Percentiles rank a stretch among this genome's conserved stretches.
phyloP scores from a whole-genome alignment of 2,329 filamentous ascomycete species.

The Coleophoma eucalyptorum region DNA sequence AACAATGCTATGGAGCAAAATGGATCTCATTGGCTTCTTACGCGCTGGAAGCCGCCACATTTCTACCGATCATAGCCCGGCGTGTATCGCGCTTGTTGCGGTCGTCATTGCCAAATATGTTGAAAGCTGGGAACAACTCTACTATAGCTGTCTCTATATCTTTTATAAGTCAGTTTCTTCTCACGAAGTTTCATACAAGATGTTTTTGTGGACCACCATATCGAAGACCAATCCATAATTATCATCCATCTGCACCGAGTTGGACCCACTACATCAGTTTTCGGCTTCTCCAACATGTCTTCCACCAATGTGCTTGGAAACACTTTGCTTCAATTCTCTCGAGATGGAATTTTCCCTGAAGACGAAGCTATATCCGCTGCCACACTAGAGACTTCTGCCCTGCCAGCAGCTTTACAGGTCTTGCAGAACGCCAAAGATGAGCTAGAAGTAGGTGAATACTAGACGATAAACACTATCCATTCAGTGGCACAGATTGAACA shows the following conservation, averaged over 20 bases:
- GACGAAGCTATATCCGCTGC: conserved; percentile 34
- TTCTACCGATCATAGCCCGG: too few species aligned
- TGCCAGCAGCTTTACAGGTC: conserved; percentile 37
- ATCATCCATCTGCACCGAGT: too few species aligned
- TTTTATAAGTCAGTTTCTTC: too few species aligned
- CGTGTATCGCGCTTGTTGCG: background rate
- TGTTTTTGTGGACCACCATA: too few species aligned
- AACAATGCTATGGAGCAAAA: background rate
- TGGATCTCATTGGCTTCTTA: background rate
- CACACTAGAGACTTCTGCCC: conserved; percentile 20
- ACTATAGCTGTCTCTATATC: too few species aligned
- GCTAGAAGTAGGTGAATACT: conserved; percentile 36
- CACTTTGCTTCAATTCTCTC: conserved; percentile 61
- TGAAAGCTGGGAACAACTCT: background rate
- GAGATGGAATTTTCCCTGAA: conserved; percentile 42
- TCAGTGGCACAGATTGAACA: background rate
- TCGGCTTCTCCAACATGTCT: conserved; percentile 16
- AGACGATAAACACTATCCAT: background rate
- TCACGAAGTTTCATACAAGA: too few species aligned
- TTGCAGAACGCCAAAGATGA: conserved; percentile 38
- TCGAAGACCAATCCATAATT: too few species aligned
- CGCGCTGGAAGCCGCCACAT: background rate
- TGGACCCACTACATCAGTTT: too few species aligned
- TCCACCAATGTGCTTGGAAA: conserved; percentile 38
- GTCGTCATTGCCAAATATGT: background rate